These are phyloP conservation scores for Berberis vulgaris DNA, from an alignment of 164 flowering plant species.

Conservation along the genomic window DNA sequence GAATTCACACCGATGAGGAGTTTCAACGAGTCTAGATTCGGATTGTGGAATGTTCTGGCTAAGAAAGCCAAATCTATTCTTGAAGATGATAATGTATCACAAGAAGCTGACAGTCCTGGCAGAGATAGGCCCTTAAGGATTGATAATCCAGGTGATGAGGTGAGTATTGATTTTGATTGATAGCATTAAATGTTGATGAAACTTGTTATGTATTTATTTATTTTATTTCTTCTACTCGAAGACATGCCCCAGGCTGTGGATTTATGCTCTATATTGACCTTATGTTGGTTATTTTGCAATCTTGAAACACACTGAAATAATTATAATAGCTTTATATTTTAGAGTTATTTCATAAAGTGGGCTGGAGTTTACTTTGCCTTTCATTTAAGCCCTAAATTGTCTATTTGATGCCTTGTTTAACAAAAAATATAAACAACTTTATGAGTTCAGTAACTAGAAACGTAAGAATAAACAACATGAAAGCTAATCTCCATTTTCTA, in stretches of 20 bases:
- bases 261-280: too few relatives aligned
- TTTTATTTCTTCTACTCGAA: neutral
- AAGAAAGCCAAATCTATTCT: slow-evolving; percentile 84
- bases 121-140: slow-evolving; percentile 18
- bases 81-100: slow-evolving; percentile 50
- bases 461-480: too few relatives aligned
- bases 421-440: neutral
- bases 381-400: neutral
- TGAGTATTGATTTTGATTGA: slow-evolving; percentile 16
- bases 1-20: slow-evolving; percentile 43
- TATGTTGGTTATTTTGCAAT: too few relatives aligned
- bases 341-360: too few relatives aligned
- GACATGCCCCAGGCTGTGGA: too few relatives aligned
- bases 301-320: too few relatives aligned
- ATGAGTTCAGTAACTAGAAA: neutral
- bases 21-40: slow-evolving; percentile 44
- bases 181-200: neutral
- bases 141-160: slow-evolving; percentile 37
- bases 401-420: neutral
- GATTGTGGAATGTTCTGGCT: slow-evolving; percentile 87
- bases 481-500: too few relatives aligned
- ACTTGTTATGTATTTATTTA: neutral
- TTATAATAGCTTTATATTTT: too few relatives aligned
- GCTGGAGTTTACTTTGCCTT: neutral
- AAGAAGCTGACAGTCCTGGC: slow-evolving; percentile 25